Evolutionary conservation across 2,329 filamentous ascomycete genomes (phyloP).

Genomic region (Xylaria sp.): DNA sequence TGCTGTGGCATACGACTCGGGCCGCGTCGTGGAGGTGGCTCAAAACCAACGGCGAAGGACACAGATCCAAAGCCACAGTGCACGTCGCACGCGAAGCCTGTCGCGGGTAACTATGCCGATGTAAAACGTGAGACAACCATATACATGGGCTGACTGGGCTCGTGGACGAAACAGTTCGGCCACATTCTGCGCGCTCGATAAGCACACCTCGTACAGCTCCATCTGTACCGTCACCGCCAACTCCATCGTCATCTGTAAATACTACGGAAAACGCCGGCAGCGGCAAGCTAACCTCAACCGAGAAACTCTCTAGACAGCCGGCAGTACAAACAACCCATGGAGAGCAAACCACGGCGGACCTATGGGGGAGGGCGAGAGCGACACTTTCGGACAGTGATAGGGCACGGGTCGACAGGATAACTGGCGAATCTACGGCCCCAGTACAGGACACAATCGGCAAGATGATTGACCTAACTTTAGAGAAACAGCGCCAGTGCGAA

Average conservation of each 20-base stretch:
- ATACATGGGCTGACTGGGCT: not conserved
- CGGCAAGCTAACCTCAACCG: not conserved
- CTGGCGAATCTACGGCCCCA: not conserved
- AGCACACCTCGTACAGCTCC: not conserved
- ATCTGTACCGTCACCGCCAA: not conserved
- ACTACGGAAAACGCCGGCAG: not conserved
- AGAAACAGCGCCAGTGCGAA: constrained; percentile 6
- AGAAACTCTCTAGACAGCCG: not conserved
- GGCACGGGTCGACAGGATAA: not conserved
- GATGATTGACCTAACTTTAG: constrained; percentile 1
- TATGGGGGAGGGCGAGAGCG: constrained; percentile 14
- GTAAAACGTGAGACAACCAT: too few relatives aligned
- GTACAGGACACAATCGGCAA: not conserved
- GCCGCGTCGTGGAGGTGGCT: not conserved
- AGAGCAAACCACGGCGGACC: not conserved
- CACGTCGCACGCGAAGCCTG: not conserved
- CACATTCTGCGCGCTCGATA: not conserved
- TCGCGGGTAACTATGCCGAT: not conserved
- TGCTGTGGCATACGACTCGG: not conserved
- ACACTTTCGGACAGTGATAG: constrained; percentile 7
- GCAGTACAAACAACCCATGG: too few relatives aligned
- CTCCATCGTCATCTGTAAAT: not conserved
- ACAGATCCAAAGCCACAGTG: not conserved
- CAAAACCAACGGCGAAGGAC: not conserved
- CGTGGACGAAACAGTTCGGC: not conserved